These are phyloP conservation scores for Theobroma grandiflorum DNA, from an alignment of 441 rosid species.

Conservation along the genomic window DNA sequence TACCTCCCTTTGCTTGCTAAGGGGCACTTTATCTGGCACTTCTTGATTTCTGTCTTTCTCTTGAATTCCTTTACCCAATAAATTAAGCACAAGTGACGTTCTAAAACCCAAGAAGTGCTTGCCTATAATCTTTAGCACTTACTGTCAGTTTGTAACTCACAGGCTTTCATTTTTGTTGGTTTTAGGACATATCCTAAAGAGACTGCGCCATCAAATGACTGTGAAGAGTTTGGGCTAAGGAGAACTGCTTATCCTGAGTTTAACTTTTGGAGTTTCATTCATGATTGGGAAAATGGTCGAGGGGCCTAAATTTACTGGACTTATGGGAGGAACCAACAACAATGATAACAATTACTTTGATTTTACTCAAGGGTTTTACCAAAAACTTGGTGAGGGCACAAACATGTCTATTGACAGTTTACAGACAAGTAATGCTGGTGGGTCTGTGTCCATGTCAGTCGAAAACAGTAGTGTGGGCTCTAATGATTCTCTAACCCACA, in stretches of 20 bases:
- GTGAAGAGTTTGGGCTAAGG: constrained; percentile 32
- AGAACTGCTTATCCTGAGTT: constrained; percentile 21
- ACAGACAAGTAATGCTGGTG: constrained; percentile 86
- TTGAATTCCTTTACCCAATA: background rate
- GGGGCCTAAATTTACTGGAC: constrained; percentile 68
- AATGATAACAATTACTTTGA: constrained; percentile 71
- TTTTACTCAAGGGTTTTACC: constrained; percentile 82
- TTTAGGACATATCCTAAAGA: constrained; percentile 32
- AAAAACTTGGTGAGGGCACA: constrained; percentile 83
- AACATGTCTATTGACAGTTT: constrained; percentile 94
- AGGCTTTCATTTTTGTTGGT: constrained; percentile 6
- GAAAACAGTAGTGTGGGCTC: constrained; percentile 93
- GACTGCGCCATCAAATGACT: constrained; percentile 30
- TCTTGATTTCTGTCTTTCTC: background rate
- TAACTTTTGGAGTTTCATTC: constrained; percentile 35
- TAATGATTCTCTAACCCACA: constrained; percentile 83
- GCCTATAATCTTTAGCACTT: constrained; percentile 1
- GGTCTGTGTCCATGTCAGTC: constrained; percentile 90
- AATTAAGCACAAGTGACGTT: background rate
- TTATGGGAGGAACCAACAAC: constrained; percentile 54
- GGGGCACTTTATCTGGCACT: no score
- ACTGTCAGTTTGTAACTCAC: constrained; percentile 4
- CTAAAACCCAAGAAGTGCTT: background rate
- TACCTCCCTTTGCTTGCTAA: constrained; percentile 5
- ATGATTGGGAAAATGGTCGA: constrained; percentile 74